Base-by-base conservation (phyloP, 306 rosid species). In the Lotus japonicus region DNA sequence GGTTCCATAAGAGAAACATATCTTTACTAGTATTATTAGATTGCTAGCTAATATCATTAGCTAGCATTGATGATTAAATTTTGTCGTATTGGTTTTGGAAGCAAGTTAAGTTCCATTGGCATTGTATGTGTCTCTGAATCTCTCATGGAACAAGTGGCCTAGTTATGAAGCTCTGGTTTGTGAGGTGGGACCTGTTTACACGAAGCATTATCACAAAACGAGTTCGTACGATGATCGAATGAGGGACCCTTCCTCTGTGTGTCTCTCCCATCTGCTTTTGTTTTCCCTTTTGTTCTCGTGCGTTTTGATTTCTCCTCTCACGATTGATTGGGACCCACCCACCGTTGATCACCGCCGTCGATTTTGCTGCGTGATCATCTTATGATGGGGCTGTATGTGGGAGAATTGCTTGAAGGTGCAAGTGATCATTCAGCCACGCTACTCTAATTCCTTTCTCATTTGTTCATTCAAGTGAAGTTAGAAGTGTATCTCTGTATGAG, bases 81-180 rank as follows among this genome's bases (percentile, higher is more conserved):
- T 84, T 90, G 95, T 90, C 91, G 96, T 84, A 87, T 84, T 76
- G 7, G 19, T 5, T 26, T 6, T 26, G 66, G 77, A 71, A 76
- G 66, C 60, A 71, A n/a, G n/a, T n/a, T n/a, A n/a, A n/a, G n/a
- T n/a, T n/a, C n/a, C n/a, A n/a, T n/a, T n/a, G n/a, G 64, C 33
- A 28, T 28, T 31, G 7, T 5, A 8, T 15, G 51, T 68, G 66
- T 18, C 49, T 59, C 66, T 61, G 14, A 41, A 54, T 61, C 1
- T 54, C 38, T 62, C 58, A 35, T 21, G 66, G 33, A 64, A 65
- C 91, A 85, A 82, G 79, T 78, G 91, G 73, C 82, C 28, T 57
- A 17, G 15, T 72, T 9, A 56, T 0, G 64, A 44, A 57, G 38
- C 64, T 61, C 59, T 44, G 62, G 74, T 58, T 76, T 38, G 7